phyloP scores from a whole-genome alignment of 2,329 filamentous ascomycete species.

The Fusarium buharicum region DNA sequence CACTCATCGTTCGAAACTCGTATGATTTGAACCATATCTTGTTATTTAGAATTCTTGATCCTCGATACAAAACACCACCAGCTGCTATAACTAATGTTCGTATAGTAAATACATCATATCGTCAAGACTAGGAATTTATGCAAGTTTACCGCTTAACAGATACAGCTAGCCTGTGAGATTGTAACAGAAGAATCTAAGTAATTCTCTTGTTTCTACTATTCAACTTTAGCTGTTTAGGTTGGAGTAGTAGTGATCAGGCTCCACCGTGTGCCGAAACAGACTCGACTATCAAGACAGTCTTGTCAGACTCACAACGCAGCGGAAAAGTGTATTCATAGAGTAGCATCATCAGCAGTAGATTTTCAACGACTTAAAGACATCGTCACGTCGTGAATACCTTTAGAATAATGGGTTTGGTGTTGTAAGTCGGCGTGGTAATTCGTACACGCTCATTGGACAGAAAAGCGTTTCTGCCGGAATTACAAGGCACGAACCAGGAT shows the following conservation, averaged over 20 bases:
- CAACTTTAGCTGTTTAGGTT: constrained; percentile 9
- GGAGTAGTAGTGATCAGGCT: constrained; percentile 21
- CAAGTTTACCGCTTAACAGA: too few relatives aligned
- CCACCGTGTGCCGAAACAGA: constrained; percentile 24
- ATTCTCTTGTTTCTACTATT: background rate
- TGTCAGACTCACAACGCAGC: background rate
- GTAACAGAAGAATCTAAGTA: too few relatives aligned
- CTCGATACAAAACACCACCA: background rate
- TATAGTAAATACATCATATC: background rate
- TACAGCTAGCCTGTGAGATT: too few relatives aligned
- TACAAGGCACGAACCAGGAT: constrained; percentile 41
- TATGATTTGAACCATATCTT: background rate
- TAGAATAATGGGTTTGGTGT: background rate
- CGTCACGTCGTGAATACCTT: background rate
- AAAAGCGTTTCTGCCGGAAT: constrained; percentile 37
- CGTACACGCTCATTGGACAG: constrained; percentile 36
- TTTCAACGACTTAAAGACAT: background rate
- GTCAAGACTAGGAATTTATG: too few relatives aligned
- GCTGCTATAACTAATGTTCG: background rate
- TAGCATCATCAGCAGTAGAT: too few relatives aligned
- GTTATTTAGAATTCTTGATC: background rate
- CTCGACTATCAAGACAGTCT: constrained; percentile 13
- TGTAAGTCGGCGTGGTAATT: constrained; percentile 42
- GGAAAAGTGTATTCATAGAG: rapidly evolving
- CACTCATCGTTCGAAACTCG: background rate